Conservation (phyloP, 1,284 basidiomycete genomes). For the Naganishia cerealis region DNA sequence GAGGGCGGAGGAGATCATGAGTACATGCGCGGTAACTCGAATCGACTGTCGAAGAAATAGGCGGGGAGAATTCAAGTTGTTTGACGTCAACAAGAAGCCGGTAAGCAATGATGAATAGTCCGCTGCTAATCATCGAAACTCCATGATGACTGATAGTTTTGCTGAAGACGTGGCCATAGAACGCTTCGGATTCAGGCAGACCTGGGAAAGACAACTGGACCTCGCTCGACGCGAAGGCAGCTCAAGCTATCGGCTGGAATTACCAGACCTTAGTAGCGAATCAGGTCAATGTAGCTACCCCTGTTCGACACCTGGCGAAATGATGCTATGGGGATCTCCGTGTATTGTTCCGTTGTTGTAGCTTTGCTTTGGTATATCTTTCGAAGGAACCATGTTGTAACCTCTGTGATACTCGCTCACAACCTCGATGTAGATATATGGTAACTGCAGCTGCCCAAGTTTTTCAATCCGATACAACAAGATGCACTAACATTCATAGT, state of each 20-base stretch:
- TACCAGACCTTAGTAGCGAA: slow-evolving; percentile 21
- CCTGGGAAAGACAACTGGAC: slow-evolving; percentile 44
- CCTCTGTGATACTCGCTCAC: neutral
- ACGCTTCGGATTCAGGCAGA: slow-evolving; percentile 43
- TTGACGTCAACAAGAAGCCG: slow-evolving; percentile 47
- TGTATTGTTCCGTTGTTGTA: neutral
- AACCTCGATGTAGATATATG: neutral
- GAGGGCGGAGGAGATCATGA: slow-evolving; percentile 35
- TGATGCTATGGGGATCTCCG: neutral
- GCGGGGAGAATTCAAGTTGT: slow-evolving; percentile 38
- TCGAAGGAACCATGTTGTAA: neutral
- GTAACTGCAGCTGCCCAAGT: neutral
- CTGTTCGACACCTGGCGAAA: slow-evolving; percentile 16
- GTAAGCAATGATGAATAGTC: slow-evolving; percentile 32
- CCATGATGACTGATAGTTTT: neutral
- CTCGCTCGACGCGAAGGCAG: slow-evolving; percentile 41
- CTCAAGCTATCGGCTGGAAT: slow-evolving; percentile 35
- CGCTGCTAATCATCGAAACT: too few species aligned
- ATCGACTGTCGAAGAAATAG: slow-evolving; percentile 39
- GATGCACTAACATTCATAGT: neutral
- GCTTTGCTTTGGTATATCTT: neutral
- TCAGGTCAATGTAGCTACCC: slow-evolving; percentile 8
- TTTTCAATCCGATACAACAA: neutral
- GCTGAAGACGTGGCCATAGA: slow-evolving; percentile 34
- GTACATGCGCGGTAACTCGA: slow-evolving; percentile 37